phyloP scores from a whole-genome alignment of 1,284 basidiomycete genomes.

The Malassezia restricta region DNA sequence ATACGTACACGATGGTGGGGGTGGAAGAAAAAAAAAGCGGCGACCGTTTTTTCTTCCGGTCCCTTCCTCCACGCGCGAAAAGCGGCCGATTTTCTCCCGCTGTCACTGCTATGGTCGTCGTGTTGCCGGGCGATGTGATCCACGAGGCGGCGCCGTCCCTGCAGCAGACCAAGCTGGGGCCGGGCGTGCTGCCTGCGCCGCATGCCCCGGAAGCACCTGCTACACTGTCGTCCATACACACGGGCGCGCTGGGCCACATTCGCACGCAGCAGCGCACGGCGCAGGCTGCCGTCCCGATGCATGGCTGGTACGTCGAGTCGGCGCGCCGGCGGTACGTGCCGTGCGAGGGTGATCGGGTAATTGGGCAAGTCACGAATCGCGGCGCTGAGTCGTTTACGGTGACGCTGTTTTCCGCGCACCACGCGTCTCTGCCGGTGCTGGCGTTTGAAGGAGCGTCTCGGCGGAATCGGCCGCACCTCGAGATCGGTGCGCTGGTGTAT shows the following conservation, averaged over 20 bases:
- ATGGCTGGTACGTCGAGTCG: conserved; percentile 29
- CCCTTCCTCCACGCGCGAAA: too few species aligned
- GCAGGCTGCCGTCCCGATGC: neutral
- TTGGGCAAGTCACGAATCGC: conserved; percentile 37
- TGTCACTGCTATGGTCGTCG: conserved; percentile 19
- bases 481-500: conserved; percentile 37
- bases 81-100: neutral
- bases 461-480: conserved; percentile 38
- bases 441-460: conserved; percentile 44
- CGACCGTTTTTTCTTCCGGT: too few species aligned
- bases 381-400: conserved; percentile 34
- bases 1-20: too few species aligned
- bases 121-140: conserved; percentile 32
- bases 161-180: conserved; percentile 25
- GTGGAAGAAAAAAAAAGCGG: too few species aligned
- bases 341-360: conserved; percentile 24
- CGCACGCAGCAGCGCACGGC: neutral
- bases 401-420: conserved; percentile 29
- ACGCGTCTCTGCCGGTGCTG: conserved; percentile 32
- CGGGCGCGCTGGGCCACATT: conserved; percentile 23
- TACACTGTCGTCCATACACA: conserved; percentile 21
- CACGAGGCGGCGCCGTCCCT: conserved; percentile 6
- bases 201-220: neutral
- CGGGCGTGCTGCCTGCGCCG: conserved; percentile 23
- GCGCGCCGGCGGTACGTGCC: conserved; percentile 25